These are phyloP conservation scores for Chrysochromulina parva DNA, from an alignment of 78 protist species.

Conservation along the genomic window DNA sequence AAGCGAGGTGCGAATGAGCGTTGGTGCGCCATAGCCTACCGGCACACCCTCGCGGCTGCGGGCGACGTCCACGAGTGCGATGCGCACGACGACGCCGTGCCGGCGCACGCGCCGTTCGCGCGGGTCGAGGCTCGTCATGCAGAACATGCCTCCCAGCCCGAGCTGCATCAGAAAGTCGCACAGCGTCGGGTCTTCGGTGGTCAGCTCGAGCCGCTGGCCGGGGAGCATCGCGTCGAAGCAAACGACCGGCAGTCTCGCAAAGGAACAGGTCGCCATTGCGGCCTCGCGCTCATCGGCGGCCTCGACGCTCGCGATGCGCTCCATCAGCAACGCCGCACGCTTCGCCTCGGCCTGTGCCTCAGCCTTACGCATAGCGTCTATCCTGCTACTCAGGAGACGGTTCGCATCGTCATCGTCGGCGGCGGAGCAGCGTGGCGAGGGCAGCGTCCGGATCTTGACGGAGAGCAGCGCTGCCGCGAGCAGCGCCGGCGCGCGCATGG, in stretches of 20 bases:
- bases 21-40: too few relatives aligned
- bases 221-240: background rate
- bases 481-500: too few relatives aligned
- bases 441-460: too few relatives aligned
- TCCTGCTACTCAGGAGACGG: too few relatives aligned
- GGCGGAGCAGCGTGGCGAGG: too few relatives aligned
- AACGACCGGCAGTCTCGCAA: background rate
- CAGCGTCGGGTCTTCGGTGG: background rate
- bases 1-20: background rate
- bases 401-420: too few relatives aligned
- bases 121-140: background rate
- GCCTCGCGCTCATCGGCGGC: background rate
- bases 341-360: too few relatives aligned
- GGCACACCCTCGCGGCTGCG: too few relatives aligned
- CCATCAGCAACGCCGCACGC: background rate
- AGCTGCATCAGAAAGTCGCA: background rate
- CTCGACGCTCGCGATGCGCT: background rate
- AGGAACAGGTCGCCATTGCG: background rate
- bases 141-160: background rate
- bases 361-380: too few relatives aligned
- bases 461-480: too few relatives aligned
- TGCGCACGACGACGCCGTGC: background rate
- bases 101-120: background rate
- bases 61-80: background rate
- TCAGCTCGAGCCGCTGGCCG: background rate